Evolutionary conservation across 139 green algal genomes (phyloP).

Genomic region (Coelastrella sp.): DNA sequence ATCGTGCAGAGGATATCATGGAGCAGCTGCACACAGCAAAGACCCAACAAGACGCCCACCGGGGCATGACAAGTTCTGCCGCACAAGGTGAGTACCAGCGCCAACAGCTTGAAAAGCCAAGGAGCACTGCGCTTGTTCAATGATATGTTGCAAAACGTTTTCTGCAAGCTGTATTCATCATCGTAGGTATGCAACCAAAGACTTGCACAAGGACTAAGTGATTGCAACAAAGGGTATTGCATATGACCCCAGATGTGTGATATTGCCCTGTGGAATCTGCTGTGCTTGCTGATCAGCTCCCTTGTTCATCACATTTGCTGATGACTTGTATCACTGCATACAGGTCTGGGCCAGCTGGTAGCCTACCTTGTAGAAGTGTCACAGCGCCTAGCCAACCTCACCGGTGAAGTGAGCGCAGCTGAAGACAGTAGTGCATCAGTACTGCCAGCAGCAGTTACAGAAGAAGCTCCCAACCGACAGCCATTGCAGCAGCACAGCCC

Average conservation of each 20-base stretch:
- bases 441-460: background rate
- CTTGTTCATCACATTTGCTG: too few species aligned
- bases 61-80: background rate
- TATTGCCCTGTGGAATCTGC: too few species aligned
- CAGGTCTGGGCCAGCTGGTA: background rate
- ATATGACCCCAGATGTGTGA: too few species aligned
- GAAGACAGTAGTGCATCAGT: background rate
- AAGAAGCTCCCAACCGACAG: background rate
- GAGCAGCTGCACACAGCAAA: background rate
- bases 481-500: background rate
- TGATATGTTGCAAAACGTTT: too few species aligned
- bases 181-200: too few species aligned
- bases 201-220: too few species aligned
- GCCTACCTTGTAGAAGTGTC: background rate
- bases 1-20: background rate
- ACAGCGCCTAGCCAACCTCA: slow-evolving; percentile 9
- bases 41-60: background rate
- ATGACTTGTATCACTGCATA: too few species aligned
- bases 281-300: too few species aligned
- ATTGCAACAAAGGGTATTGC: too few species aligned
- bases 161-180: too few species aligned
- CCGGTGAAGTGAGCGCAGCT: background rate
- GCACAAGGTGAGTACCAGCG: background rate
- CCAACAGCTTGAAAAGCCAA: too few species aligned
- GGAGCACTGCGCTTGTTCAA: too few species aligned